phyloP scores from a whole-genome alignment of 2,329 filamentous ascomycete species.

The Pyrenochaeta sp. region DNA sequence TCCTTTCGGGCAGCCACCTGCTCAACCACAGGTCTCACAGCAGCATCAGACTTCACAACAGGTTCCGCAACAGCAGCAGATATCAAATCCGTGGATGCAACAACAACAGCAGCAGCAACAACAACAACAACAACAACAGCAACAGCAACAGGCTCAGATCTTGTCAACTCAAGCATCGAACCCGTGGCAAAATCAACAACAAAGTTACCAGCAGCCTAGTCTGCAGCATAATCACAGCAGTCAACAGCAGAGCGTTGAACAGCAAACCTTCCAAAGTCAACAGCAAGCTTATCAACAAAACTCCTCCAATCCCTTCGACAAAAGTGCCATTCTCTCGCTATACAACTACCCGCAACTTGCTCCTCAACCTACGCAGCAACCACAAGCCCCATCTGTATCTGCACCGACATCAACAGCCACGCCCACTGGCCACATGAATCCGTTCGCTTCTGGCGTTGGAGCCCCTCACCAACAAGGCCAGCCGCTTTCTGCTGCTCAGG shows the following conservation, averaged over 20 bases:
- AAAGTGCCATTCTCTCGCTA: slow-evolving; percentile 77
- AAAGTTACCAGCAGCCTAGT: slow-evolving; percentile 25
- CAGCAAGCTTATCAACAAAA: slow-evolving; percentile 35
- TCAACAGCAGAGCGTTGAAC: slow-evolving; percentile 18
- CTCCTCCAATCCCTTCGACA: slow-evolving; percentile 63
- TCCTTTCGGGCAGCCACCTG: slow-evolving; percentile 49
- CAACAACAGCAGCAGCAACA: slow-evolving; percentile 21
- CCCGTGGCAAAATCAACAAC: slow-evolving; percentile 34
- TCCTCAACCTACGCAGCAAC: slow-evolving; percentile 51
- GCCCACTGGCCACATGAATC: slow-evolving; percentile 62
- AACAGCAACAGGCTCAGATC: slow-evolving; percentile 22
- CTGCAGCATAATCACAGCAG: slow-evolving; percentile 10
- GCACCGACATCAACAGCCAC: slow-evolving; percentile 35
- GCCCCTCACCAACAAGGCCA: slow-evolving; percentile 24
- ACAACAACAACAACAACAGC: slow-evolving; percentile 22
- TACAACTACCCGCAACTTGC: slow-evolving; percentile 70
- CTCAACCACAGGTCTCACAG: slow-evolving; percentile 20
- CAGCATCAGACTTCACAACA: slow-evolving; percentile 30
- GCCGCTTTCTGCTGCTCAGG: slow-evolving; percentile 31
- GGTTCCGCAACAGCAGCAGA: slow-evolving; percentile 30
- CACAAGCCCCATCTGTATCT: slow-evolving; percentile 40
- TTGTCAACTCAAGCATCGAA: slow-evolving; percentile 26
- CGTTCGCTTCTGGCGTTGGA: slow-evolving; percentile 55
- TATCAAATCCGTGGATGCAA: slow-evolving; percentile 54
- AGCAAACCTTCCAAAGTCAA: slow-evolving; percentile 23